Base-by-base conservation (phyloP, 768 basidiomycete genomes). In the Naganishia vaughanmartiniae region DNA sequence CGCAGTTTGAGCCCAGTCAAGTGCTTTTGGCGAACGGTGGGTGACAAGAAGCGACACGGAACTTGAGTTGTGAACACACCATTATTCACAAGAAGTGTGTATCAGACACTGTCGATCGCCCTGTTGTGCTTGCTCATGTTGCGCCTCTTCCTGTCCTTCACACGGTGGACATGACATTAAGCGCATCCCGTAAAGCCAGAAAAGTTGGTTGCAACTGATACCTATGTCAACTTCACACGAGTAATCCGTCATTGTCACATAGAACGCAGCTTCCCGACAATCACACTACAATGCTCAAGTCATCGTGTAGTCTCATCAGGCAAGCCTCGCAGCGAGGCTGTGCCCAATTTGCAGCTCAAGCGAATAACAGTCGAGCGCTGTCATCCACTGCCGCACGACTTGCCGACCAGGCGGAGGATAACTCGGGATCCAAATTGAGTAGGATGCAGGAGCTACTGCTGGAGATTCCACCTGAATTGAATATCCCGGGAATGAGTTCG, bases 401-500 rank as follows among this genome's bases (percentile, higher is more conserved):
- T 9, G 60, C 69, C 19, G 53, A 46, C 4, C 48, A 65, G 24
- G 36, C 42, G 15, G 31, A 34, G 10, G 33, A 31, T 17, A 33
- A 34, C 10, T 28, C 30, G 65, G 46, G 26, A 21, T n/a, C 53
- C 26, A 54, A 42, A 53, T 36, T n/a, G 54, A 34, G 33, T 21
- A 45, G 53, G 30, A 71, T 71, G 70, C 46, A 45, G 14, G 36
- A 70, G 51, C 39, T 70, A 26, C 69, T 70, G 21, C 31, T 56
- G 28, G 70, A 71, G 7, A 34, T 71, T 24, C 70, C 70, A 0
- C 65, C 70, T 6, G 70, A 67, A 21, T 24, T 57, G 5, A 36
- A 42, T 4, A 71, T 71, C 31, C 42, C 65, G n/a, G 34, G 36
- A 30, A 17, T 36, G 65, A 63, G 30, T n/a, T 4, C 48, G 24